phyloP scores from a whole-genome alignment of 2,329 filamentous ascomycete species.

The Neoascochyta sp. region DNA sequence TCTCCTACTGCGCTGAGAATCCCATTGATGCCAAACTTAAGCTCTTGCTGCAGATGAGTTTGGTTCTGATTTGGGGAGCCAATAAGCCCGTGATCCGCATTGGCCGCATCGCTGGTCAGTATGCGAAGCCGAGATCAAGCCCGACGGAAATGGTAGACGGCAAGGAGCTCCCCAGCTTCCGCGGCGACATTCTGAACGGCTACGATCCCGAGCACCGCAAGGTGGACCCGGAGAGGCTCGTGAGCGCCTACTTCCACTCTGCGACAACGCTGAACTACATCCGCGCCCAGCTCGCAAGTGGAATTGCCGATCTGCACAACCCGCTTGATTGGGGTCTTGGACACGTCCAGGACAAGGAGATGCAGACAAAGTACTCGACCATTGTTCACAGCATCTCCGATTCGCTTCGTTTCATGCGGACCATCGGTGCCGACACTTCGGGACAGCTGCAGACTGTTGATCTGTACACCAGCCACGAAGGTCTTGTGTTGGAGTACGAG shows the following conservation, averaged over 20 bases:
- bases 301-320: conserved; percentile 88
- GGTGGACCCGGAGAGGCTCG: conserved; percentile 78
- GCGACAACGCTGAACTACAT: conserved; percentile 93
- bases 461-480: conserved; percentile 93
- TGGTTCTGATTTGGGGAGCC: conserved; percentile 87
- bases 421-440: conserved; percentile 82
- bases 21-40: conserved; percentile 97
- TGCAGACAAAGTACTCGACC: conserved; percentile 80
- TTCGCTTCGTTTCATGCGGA: conserved; percentile 89
- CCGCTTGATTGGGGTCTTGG: conserved; percentile 93
- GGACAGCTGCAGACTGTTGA: conserved; percentile 87
- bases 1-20: conserved; percentile 87
- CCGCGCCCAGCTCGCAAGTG: conserved; percentile 75
- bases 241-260: conserved; percentile 93
- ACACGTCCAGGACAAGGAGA: conserved; percentile 76
- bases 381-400: conserved; percentile 87
- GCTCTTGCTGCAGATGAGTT: conserved; percentile 91
- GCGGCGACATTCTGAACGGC: conserved; percentile 93
- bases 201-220: conserved; percentile 70
- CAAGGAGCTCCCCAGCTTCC: conserved; percentile 79
- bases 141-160: conserved; percentile 80
- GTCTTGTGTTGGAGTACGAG: conserved; percentile 90
- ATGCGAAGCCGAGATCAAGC: conserved; percentile 89
- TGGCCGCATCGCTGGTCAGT: conserved; percentile 94
- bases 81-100: conserved; percentile 86